Evolutionary conservation across 805 yeast genomes (phyloP).

Genomic region (Zygoascus biomembranicola): DNA sequence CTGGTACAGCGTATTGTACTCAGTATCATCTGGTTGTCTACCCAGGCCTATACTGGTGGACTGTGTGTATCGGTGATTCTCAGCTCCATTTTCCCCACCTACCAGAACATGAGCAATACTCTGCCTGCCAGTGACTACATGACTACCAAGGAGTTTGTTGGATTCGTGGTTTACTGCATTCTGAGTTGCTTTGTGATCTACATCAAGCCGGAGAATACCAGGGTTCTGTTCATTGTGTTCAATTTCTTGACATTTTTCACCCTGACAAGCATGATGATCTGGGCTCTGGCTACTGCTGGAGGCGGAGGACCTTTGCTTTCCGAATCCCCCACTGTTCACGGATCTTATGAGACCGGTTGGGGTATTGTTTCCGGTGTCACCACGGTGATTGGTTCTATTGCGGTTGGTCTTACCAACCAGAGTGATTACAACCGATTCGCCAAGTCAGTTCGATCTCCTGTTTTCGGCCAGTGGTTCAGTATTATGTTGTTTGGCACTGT

Average conservation of each 20-base stretch:
- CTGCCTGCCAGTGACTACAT: conserved; percentile 31
- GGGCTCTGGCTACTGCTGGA: conserved; percentile 19
- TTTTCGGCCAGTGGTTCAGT: conserved; percentile 33
- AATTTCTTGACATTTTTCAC: conserved; percentile 33
- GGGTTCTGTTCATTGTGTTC: conserved; percentile 30
- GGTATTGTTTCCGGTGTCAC: conserved; percentile 34
- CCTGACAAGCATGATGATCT: conserved; percentile 17
- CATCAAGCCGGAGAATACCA: conserved; percentile 23
- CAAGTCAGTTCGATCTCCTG: conserved; percentile 30
- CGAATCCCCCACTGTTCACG: conserved; percentile 21
- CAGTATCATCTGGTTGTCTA: conserved; percentile 40
- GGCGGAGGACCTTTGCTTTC: conserved; percentile 18
- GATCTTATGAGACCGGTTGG: conserved; percentile 26
- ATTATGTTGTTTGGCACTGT: conserved; percentile 34
- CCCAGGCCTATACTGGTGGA: conserved; percentile 42
- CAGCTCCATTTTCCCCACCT: conserved; percentile 24
- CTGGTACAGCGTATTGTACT: conserved; percentile 37
- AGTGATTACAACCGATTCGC: conserved; percentile 38
- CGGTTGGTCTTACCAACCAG: conserved; percentile 35
- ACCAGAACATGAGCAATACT: conserved; percentile 30
- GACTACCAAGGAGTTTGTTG: conserved; percentile 32
- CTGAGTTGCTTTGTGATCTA: conserved; percentile 2
- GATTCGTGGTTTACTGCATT: conserved; percentile 33
- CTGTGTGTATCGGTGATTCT: conserved; percentile 27
- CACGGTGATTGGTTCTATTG: conserved; percentile 33